Percentiles rank a stretch among this genome's conserved stretches.
Conservation (phyloP, 2,329 filamentous ascomycete genomes). For the Xylariomycetidae sp. region DNA sequence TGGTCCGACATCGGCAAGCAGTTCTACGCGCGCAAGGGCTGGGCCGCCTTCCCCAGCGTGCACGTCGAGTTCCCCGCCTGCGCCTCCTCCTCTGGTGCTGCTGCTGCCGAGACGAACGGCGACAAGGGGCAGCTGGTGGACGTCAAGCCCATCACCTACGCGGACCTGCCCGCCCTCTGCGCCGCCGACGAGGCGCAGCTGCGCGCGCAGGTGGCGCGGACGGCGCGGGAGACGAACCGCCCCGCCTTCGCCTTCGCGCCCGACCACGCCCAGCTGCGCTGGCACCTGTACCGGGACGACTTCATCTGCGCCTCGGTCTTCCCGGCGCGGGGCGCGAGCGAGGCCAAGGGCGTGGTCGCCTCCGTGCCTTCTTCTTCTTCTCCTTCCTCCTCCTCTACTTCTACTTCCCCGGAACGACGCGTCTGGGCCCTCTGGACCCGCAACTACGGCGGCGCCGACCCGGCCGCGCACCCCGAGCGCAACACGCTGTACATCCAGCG, state of each 20-base stretch:
- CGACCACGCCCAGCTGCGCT: conserved; percentile 60
- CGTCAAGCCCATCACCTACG: conserved; percentile 42
- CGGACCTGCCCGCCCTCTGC: conserved; percentile 57
- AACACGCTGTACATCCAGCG: conserved; percentile 67
- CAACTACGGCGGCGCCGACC: conserved; percentile 51
- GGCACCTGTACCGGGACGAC: conserved; percentile 77
- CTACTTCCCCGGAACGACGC: conserved; percentile 25
- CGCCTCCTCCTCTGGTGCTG: conserved; percentile 7
- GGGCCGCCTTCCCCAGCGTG: conserved; percentile 66
- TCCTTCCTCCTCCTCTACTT: not conserved
- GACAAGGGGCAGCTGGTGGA: not conserved
- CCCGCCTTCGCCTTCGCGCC: conserved; percentile 62
- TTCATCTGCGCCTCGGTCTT: conserved; percentile 65
- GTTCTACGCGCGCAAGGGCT: conserved; percentile 74
- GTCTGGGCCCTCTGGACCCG: conserved; percentile 71
- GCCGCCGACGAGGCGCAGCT: conserved; percentile 59
- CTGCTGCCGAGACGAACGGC: not conserved
- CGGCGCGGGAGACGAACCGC: conserved; percentile 30
- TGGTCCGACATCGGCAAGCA: conserved; percentile 81
- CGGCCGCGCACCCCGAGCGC: conserved; percentile 37
- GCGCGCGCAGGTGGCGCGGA: conserved; percentile 41
- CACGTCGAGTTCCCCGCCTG: conserved; percentile 60
- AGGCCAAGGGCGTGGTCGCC: conserved; percentile 65
- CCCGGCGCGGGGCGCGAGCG: conserved; percentile 35
- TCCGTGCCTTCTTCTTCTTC: conserved; percentile 13